Percentiles rank a stretch among this genome's conserved stretches.
Conservation (phyloP, 208 protist species). For the Wallacemonas sp. region DNA sequence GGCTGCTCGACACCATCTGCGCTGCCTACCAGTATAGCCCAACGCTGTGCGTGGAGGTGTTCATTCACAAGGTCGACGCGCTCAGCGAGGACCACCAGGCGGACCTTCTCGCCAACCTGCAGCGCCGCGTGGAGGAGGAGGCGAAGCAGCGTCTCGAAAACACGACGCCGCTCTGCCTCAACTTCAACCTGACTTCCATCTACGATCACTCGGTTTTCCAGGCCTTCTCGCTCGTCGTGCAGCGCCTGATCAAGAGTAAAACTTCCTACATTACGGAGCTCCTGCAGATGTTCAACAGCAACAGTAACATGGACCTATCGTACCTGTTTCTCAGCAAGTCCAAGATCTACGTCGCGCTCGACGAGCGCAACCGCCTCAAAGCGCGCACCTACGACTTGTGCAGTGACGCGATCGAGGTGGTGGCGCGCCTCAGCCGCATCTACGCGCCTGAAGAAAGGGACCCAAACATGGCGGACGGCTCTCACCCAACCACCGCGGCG, state of each 20-base stretch:
- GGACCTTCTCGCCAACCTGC: conserved; percentile 75
- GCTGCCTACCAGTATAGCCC: conserved; percentile 76
- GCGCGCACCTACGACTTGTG: conserved; percentile 86
- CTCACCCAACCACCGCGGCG: neutral
- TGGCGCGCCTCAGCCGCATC: conserved; percentile 74
- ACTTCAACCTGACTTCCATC: conserved; percentile 91
- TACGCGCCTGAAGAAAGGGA: conserved; percentile 31
- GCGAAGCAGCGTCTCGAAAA: conserved; percentile 78
- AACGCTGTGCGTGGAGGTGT: conserved; percentile 82
- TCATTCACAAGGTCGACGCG: conserved; percentile 91
- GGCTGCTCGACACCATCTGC: conserved; percentile 82
- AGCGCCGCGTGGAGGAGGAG: conserved; percentile 81
- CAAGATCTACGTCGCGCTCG: conserved; percentile 86
- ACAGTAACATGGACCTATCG: conserved; percentile 82
- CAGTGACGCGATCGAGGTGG: conserved; percentile 87
- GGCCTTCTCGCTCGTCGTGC: conserved; percentile 88
- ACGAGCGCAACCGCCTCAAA: conserved; percentile 81
- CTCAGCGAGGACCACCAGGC: conserved; percentile 87
- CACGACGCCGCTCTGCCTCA: conserved; percentile 56
- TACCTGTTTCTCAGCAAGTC: conserved; percentile 88
- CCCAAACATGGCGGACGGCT: neutral
- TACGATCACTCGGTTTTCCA: conserved; percentile 93
- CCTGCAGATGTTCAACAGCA: conserved; percentile 88
- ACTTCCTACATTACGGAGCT: conserved; percentile 82
- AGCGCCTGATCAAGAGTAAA: conserved; percentile 81